A percentile compares a stretch with the other conserved stretches of the same genome.
Conservation (phyloP, 768 basidiomycete genomes). For the Rhizopogon vesiculosus region DNA sequence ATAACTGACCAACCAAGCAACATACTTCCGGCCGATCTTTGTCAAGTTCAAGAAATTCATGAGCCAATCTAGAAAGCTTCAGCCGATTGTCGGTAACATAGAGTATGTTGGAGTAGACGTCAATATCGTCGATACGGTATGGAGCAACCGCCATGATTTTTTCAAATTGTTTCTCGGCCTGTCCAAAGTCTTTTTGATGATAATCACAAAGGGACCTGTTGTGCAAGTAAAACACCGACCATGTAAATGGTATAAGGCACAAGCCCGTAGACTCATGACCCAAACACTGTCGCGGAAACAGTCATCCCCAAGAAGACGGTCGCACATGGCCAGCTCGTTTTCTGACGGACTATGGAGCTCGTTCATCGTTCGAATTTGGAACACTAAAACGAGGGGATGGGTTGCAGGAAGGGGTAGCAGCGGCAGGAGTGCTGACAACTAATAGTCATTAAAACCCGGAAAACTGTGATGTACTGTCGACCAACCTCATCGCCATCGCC, state of each 20-base stretch:
- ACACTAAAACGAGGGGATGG: constrained; percentile 61
- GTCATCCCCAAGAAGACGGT: constrained; percentile 63
- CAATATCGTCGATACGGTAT: constrained; percentile 89
- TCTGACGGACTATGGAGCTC: constrained; percentile 89
- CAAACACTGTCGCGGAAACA: constrained; percentile 82
- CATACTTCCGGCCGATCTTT: constrained; percentile 96
- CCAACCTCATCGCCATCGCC: constrained; percentile 82
- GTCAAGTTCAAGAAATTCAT: constrained; percentile 84
- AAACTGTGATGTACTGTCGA: background rate
- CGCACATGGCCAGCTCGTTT: constrained; percentile 75
- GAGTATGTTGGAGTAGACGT: constrained; percentile 93
- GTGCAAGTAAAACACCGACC: constrained; percentile 40
- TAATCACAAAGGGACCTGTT: background rate
- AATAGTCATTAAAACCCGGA: background rate
- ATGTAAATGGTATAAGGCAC: constrained; percentile 85
- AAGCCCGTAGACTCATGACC: constrained; percentile 82
- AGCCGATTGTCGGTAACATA: constrained; percentile 90
- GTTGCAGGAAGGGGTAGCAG: constrained; percentile 43
- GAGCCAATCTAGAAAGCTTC: constrained; percentile 87
- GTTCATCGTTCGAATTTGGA: constrained; percentile 86
- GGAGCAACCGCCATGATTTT: constrained; percentile 78
- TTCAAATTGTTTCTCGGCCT: constrained; percentile 83
- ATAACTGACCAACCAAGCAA: constrained; percentile 79
- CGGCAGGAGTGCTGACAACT: constrained; percentile 42
- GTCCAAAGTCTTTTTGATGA: constrained; percentile 66